Evolutionary conservation across 495 filamentous ascomycete genomes (phyloP), one percentile per base, ranked within the genome.

Genomic region (Emericellopsis terricola): DNA sequence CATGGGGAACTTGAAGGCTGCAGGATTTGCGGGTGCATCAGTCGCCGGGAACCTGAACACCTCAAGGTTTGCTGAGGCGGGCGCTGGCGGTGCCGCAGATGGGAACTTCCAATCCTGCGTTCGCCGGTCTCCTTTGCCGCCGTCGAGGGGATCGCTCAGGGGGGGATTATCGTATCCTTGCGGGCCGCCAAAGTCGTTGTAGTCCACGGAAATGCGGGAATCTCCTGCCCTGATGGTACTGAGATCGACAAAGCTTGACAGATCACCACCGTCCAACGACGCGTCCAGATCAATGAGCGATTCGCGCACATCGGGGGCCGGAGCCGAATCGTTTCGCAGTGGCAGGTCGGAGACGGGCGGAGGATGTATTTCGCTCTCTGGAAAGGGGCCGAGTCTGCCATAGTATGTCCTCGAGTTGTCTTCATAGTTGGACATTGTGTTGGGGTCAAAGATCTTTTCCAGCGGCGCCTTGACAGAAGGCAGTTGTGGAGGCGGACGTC

Each of bases 51-150:
- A 69, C 29, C 60, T 49, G 1, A 60, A 62, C 35, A 60, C 44
- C 37, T 69, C 63, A 0, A 63, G 61, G 30, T 64, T 58, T 3
- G 61, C 63, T 4, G 65, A 65, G 3, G 58, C 57, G 3, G 61
- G 59, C 2, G 63, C 50, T 10, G 62, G 57, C 20, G 48, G 53
- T 2, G 45, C 47, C 54, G 62, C 58, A 16, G 63, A 53, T 3
- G 72, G 70, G 46, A 74, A 76, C 24, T 63, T 72, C 71, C 71
- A 76, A 28, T 77, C 71, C 29, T 68, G 61, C 0, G 69, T 69
- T 6, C 62, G 53, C 15, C 68, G 55, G 41, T 64, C 60, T 21
- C 52, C 44, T 26, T 60, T 62, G 3, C 55, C 43, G 30, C 43
- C 40, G 39, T 65, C 63, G 2, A 54, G 59, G 9, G 65, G 59